Conservation (phyloP, 2,329 filamentous ascomycete species). For the Leptographium procerum region DNA sequence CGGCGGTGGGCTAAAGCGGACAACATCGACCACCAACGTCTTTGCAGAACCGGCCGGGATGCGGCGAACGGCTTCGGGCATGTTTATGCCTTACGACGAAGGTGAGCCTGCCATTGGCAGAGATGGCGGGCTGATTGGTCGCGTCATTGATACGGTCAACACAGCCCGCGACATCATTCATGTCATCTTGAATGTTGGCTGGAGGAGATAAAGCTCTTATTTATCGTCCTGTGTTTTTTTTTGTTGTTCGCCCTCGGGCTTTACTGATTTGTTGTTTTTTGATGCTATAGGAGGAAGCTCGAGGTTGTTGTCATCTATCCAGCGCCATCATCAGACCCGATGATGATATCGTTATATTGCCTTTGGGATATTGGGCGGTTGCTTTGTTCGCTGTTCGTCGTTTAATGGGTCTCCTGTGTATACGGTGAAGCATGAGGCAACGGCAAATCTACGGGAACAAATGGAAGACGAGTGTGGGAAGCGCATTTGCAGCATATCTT, state of each 20-base stretch:
- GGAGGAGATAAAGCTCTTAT: constrained; percentile 34
- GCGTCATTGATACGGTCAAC: constrained; percentile 71
- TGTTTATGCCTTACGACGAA: constrained; percentile 84
- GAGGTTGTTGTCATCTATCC: constrained; percentile 10
- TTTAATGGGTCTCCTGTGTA: neutral
- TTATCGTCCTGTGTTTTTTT: neutral
- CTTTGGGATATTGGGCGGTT: neutral
- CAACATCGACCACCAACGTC: constrained; percentile 37
- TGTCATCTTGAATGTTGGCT: constrained; percentile 62
- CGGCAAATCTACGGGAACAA: neutral
- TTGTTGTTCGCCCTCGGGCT: neutral
- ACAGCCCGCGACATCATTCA: constrained; percentile 60
- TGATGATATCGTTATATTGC: constrained; percentile 1
- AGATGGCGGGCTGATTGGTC: constrained; percentile 58
- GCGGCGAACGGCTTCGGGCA: constrained; percentile 70
- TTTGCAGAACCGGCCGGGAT: constrained; percentile 48
- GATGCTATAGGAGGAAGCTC: constrained; percentile 12
- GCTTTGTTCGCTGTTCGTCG: neutral
- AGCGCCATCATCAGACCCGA: constrained; percentile 4
- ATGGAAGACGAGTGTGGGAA: neutral
- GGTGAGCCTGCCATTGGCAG: constrained; percentile 47
- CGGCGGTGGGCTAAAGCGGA: constrained; percentile 26
- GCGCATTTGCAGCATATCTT: neutral
- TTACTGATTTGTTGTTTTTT: constrained; percentile 11
- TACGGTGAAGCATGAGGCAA: neutral